Evolutionary conservation across 768 basidiomycete species (phyloP), one percentile per base, ranked within the genome.

Genomic region (Xerocomellus intermedius): DNA sequence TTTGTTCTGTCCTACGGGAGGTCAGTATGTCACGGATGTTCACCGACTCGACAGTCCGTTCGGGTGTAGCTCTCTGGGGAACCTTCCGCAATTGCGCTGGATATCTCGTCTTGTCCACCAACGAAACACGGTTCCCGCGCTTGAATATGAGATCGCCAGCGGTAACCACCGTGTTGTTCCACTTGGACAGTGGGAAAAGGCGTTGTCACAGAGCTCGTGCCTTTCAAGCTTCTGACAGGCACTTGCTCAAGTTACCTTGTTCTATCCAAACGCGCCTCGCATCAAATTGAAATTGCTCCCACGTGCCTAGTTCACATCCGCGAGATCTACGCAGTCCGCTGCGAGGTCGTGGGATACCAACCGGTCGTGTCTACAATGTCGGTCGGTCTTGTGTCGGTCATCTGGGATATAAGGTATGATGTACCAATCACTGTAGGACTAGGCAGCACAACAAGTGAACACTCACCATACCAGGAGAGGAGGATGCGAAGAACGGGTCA

Each of bases 141-240:
- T n/a, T n/a, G n/a, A 13, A 21, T 14, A 3, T 17, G 14, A 24
- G 30, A 22, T 51, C 22, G 32, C 17, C 17, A 13, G 32, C 2
- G 22, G 45, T 8, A 52, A 50, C 48, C 26, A 30, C 14, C 22
- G 10, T 50, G 8, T 12, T 52, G 33, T 12, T 37, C 21, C 39
- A 7, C 13, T 8, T 21, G 26, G 21, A 24, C 32, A 33, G n/a
- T 9, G 19, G 28, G 19, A 55, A 26, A 32, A 8, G 35, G 10
- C 32, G 24, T 5, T 9, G 21, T n/a, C n/a, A n/a, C n/a, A 8
- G 16, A 32, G 22, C 5, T 5, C 14, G 3, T 10, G 39, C 32
- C 55, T 57, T 57, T 57, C 55, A 50, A 36, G 19, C 14, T 26
- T 16, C 55, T 32, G 24, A 56, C 44, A 33, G 22, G 37, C 28